Evolutionary conservation across 305 asterid species (phyloP).

Genomic region (Striga hermonthica): DNA sequence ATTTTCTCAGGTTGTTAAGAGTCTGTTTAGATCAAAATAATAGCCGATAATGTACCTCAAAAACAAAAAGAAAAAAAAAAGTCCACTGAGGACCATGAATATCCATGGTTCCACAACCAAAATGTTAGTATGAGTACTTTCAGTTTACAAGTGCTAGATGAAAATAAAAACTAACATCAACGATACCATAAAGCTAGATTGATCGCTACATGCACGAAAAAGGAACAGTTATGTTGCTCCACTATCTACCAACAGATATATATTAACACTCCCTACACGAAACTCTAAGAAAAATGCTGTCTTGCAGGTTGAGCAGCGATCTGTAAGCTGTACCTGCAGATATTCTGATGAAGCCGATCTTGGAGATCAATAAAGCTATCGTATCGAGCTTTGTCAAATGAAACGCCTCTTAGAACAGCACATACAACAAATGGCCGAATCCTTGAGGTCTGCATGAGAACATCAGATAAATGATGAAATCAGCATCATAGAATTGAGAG

Average conservation of each 20-base stretch:
- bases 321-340: constrained; percentile 63
- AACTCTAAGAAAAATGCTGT: background rate
- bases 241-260: too few species aligned
- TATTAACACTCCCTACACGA: background rate
- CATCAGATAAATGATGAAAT: background rate
- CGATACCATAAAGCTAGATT: too few species aligned
- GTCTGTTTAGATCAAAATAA: too few species aligned
- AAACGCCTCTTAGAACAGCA: constrained; percentile 84
- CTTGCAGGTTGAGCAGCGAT: constrained; percentile 15
- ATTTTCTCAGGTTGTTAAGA: background rate
- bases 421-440: constrained; percentile 86
- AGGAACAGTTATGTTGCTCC: too few species aligned
- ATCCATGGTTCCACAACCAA: too few species aligned
- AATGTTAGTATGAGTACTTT: too few species aligned
- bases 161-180: too few species aligned
- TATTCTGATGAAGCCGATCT: constrained; percentile 94
- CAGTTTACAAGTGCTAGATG: too few species aligned
- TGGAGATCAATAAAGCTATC: constrained; percentile 97
- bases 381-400: constrained; percentile 78
- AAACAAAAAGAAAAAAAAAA: background rate
- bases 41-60: too few species aligned
- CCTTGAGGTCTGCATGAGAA: constrained; percentile 57
- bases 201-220: too few species aligned
- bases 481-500: background rate
- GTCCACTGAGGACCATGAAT: too few species aligned